Conservation (phyloP, 1,139 yeast genomes). For the Taphrina betulina region DNA sequence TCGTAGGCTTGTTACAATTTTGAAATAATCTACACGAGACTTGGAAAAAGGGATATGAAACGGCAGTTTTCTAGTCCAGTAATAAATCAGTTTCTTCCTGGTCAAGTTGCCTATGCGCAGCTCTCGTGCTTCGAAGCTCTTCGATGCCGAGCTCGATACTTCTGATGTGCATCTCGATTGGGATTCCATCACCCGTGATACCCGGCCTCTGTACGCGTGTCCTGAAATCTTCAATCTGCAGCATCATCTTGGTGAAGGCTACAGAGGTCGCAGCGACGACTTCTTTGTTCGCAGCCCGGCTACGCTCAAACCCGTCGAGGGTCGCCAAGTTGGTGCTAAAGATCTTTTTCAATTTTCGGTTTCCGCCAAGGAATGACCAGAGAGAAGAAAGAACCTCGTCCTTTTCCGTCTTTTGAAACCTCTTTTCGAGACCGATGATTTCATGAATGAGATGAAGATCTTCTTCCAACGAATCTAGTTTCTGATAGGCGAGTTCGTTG, state of each 20-base stretch:
- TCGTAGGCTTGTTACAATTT: too few relatives aligned
- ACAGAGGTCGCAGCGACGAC: constrained; percentile 26
- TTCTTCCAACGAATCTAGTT: constrained; percentile 15
- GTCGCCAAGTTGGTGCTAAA: constrained; percentile 14
- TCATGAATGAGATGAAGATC: constrained; percentile 15
- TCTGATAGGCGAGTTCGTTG: constrained; percentile 13
- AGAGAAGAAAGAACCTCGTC: constrained; percentile 17
- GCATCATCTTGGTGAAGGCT: constrained; percentile 29
- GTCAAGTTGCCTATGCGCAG: too few relatives aligned
- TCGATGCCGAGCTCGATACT: constrained; percentile 29
- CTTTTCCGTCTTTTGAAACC: constrained; percentile 8
- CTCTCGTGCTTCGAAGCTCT: constrained; percentile 14
- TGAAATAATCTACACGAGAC: too few relatives aligned
- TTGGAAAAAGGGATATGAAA: too few relatives aligned
- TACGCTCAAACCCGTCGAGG: constrained; percentile 14
- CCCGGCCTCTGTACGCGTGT: constrained; percentile 25
- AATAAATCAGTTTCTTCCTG: too few relatives aligned
- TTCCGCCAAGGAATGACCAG: constrained; percentile 28
- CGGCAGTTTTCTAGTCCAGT: too few relatives aligned
- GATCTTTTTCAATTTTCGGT: background rate
- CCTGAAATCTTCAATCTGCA: constrained; percentile 22
- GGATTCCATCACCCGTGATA: constrained; percentile 11
- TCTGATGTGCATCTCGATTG: constrained; percentile 24
- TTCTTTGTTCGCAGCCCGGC: constrained; percentile 10
- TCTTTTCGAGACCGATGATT: constrained; percentile 24